Evolutionary conservation across 2,329 filamentous ascomycete genomes (phyloP), one percentile per base, ranked within the genome.

Genomic region (Fusarium sp.): DNA sequence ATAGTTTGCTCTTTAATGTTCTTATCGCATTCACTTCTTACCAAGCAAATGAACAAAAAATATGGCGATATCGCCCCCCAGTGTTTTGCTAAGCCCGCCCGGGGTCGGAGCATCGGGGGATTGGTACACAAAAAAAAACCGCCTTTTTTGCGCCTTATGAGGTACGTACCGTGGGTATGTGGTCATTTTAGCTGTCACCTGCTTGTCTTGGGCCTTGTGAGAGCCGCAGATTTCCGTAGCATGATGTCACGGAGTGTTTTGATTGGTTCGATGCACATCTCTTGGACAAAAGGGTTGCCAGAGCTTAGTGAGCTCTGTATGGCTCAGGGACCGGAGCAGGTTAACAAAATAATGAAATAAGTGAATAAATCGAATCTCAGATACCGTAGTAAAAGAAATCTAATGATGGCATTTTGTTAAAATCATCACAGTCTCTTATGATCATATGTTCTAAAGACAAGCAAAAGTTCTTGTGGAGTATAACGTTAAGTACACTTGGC

Each of bases 101-200:
- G 75, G 65, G 31, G 53, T 74, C 75, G 75, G 75, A 77, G 65
- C 70, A 45, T 76, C 74, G 74, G 74, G 74, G 62, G 65, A 64
- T 41, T 62, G 59, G 52, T 44, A 41, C 36, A 50, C 12, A n/a
- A 7, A 50, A 11, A 44, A 53, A 71, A 57, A 74, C 57, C 49
- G 61, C 50, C 53, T 59, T 20, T 25, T 17, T 55, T 47, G 36
- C 44, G 49, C 62, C 60, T n/a, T 54, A 33, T 22, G 39, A 33
- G 39, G 36, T 69, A 69, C 65, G 57, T 68, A 68, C 50, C 22
- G n/a, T 13, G n/a, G 2, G n/a, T 35, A 70, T 70, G 61, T 41
- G 54, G 66, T 66, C 66, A 70, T 70, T 65, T 36, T 52, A 60
- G 36, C 52, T 54, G 58, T 54, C 50, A 69, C 22, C 36, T 56